Conservation (phyloP, 345 rosid genomes). For the Turritis glabra region DNA sequence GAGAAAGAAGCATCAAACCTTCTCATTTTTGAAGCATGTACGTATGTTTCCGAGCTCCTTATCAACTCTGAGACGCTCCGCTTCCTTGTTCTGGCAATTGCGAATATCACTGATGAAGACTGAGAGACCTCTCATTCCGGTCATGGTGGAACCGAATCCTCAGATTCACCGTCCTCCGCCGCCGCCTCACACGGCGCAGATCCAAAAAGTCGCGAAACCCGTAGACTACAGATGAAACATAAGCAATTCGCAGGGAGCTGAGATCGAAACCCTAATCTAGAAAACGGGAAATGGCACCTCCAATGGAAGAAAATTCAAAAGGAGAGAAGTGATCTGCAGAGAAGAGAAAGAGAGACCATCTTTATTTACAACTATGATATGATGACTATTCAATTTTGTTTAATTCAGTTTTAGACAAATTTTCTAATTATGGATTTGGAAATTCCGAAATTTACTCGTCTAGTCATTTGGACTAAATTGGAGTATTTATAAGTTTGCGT, state of each 20-base stretch:
- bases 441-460: neutral
- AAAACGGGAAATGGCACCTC: slow-evolving; percentile 15
- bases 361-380: slow-evolving; percentile 25
- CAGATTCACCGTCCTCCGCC: slow-evolving; percentile 31
- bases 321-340: slow-evolving; percentile 18
- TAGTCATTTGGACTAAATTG: neutral
- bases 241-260: neutral
- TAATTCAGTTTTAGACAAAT: neutral
- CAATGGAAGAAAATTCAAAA: slow-evolving; percentile 25
- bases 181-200: slow-evolving; percentile 22
- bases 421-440: neutral
- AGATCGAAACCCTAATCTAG: slow-evolving; percentile 26
- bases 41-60: slow-evolving; percentile 98
- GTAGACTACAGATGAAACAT: neutral
- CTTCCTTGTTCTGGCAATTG: slow-evolving; percentile 97
- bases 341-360: slow-evolving; percentile 7
- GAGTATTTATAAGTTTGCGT: neutral
- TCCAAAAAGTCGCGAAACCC: slow-evolving; percentile 20
- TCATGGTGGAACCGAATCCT: slow-evolving; percentile 33
- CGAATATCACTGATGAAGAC: slow-evolving; percentile 96
- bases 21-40: slow-evolving; percentile 91
- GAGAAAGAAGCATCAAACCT: no score
- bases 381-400: slow-evolving; percentile 9
- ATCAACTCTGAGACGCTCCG: slow-evolving; percentile 93
- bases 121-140: slow-evolving; percentile 98